A percentile compares a stretch with the other conserved stretches of the same genome.
Conservation (phyloP, 768 basidiomycete genomes). For the Amanita exitialis region DNA sequence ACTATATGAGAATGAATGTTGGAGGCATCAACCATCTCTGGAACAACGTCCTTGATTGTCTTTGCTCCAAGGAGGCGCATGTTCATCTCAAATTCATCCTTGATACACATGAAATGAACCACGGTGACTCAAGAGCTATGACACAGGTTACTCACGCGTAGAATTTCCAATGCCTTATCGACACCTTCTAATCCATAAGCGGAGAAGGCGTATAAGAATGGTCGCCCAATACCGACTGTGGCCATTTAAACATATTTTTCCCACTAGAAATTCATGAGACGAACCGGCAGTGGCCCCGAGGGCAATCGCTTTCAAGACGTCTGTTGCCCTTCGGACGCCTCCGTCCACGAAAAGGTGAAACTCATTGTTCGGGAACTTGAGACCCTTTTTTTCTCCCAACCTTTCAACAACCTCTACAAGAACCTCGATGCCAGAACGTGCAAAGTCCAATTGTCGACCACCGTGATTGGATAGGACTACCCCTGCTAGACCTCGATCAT, state of each 20-base stretch:
- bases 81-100: conserved; percentile 99
- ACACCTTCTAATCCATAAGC: conserved; percentile 86
- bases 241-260: conserved; percentile 9
- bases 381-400: conserved; percentile 54
- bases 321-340: conserved; percentile 87
- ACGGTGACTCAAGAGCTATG: neutral
- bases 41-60: conserved; percentile 68
- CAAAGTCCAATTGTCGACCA: conserved; percentile 68
- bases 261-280: conserved; percentile 7
- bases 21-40: conserved; percentile 83
- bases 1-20: conserved; percentile 59
- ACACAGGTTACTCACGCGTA: conserved; percentile 39
- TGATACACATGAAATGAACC: conserved; percentile 1
- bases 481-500: conserved; percentile 63
- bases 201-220: conserved; percentile 83
- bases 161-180: conserved; percentile 69
- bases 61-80: conserved; percentile 85
- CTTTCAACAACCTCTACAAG: conserved; percentile 75
- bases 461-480: conserved; percentile 87
- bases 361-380: conserved; percentile 65
- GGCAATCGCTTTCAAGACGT: conserved; percentile 82
- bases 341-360: conserved; percentile 91
- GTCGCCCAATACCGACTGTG: conserved; percentile 75
- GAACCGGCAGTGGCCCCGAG: conserved; percentile 81
- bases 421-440: conserved; percentile 85